phyloP scores from a whole-genome alignment of 108 stramenopile species.

The Cyclotella distinguenda region DNA sequence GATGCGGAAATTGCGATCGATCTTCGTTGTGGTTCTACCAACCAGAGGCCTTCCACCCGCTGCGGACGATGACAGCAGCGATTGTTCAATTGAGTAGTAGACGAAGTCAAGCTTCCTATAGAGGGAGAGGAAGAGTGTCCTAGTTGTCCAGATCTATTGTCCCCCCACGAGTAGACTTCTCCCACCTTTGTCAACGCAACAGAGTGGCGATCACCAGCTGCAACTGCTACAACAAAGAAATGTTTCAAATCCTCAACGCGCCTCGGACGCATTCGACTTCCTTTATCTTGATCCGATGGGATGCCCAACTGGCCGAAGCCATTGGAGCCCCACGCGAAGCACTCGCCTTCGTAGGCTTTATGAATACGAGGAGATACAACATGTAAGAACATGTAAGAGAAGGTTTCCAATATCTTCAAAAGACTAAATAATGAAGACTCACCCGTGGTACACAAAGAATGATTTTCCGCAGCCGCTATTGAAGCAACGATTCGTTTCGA shows the following conservation, averaged over 20 bases:
- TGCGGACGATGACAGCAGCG: slow-evolving; percentile 37
- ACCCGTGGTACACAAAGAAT: slow-evolving; percentile 62
- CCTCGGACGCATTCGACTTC: slow-evolving; percentile 55
- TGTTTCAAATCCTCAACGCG: slow-evolving; percentile 71
- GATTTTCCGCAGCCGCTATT: slow-evolving; percentile 84
- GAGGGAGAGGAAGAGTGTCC: slow-evolving; percentile 27
- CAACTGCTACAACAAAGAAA: slow-evolving; percentile 61
- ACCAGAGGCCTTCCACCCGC: slow-evolving; percentile 78
- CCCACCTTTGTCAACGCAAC: slow-evolving; percentile 71
- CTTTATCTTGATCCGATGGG: slow-evolving; percentile 7
- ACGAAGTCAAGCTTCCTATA: background rate
- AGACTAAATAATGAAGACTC: background rate
- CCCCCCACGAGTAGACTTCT: slow-evolving; percentile 85
- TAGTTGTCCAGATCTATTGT: slow-evolving; percentile 75
- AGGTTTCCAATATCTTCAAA: background rate
- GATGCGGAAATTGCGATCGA: slow-evolving; percentile 73
- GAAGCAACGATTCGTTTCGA: slow-evolving; percentile 52
- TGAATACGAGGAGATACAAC: background rate
- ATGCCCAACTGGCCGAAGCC: slow-evolving; percentile 81
- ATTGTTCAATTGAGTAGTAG: background rate
- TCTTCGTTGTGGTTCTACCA: slow-evolving; percentile 40
- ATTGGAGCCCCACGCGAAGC: slow-evolving; percentile 81
- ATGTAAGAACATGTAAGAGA: background rate
- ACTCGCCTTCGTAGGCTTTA: slow-evolving; percentile 47
- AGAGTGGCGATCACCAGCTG: slow-evolving; percentile 79